Evolutionary conservation across 768 basidiomycete species (phyloP), one percentile per base, ranked within the genome.

Genomic region (Kwoniella heveanensis): DNA sequence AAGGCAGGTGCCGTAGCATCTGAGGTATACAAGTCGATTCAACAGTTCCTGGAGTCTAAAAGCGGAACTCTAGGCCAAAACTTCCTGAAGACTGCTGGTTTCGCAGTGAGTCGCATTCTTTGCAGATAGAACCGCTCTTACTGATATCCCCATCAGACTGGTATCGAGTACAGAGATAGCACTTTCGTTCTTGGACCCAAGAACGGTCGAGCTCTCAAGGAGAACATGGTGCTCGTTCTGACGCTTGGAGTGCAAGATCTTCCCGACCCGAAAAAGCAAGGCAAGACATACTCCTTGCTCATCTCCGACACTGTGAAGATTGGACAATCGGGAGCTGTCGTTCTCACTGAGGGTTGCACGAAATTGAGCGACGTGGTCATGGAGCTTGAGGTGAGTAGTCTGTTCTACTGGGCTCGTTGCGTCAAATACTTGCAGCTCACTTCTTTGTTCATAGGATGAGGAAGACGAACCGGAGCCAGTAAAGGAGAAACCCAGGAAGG

Each of bases 151-250:
- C 25, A 26, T 1, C 32, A 97, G 94, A 97, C 88, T 79, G 95
- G 95, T 6, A 86, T 97, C 76, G 95, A 99, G 79, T 97, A 94
- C 82, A 87, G 93, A 46, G 95, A 99, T 76, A 86, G 88, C 10
- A 83, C 87, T 0, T 96, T 93, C 77, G 81, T 93, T 13, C 82
- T 98, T 37, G 89, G 88, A 4, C 67, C 87, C 8, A 98, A 95
- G 82, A 95, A 91, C 72, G 81, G 81, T 7, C 87, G 88, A 10
- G 81, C 81, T 15, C 77, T 97, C 53, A 87, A 85, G 73, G 82
- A 87, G 57, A 88, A 88, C 73, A 96, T 95, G 93, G 85, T 91
- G 26, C 83, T 96, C 77, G 90, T 88, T 74, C 83, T 99, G 32
- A 85, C 85, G 21, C 83, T 98, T 53, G 93, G 93, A 2, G 92